phyloP scores from a whole-genome alignment of 495 filamentous ascomycete genomes.

The Usnea hakonensis region DNA sequence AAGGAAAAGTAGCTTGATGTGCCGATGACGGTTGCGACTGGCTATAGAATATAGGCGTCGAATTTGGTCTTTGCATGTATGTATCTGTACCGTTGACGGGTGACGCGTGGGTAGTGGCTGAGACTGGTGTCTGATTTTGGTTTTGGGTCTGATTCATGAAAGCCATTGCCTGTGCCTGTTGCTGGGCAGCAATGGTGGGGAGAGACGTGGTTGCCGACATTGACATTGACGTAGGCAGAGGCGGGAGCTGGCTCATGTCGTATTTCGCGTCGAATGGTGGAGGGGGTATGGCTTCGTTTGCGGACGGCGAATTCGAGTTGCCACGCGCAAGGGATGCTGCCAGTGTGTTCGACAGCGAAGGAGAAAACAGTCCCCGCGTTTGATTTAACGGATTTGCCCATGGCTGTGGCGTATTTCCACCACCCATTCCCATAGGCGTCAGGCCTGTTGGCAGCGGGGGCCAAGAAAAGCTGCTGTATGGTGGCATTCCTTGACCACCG shows the following conservation, averaged over 20 bases:
- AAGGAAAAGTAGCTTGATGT: constrained; percentile 53
- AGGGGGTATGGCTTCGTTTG: constrained; percentile 44
- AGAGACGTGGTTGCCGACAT: constrained; percentile 36
- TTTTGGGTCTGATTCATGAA: constrained; percentile 17
- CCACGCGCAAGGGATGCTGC: constrained; percentile 31
- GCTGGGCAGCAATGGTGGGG: constrained; percentile 17
- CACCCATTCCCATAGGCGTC: constrained; percentile 45
- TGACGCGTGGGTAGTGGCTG: constrained; percentile 48
- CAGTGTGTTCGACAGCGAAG: constrained; percentile 36
- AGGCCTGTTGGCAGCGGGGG: constrained; percentile 43
- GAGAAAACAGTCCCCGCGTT: constrained; percentile 48
- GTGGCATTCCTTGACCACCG: constrained; percentile 40
- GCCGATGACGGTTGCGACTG: constrained; percentile 53
- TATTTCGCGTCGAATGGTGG: constrained; percentile 36
- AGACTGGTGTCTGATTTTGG: constrained; percentile 33
- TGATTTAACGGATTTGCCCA: constrained; percentile 37
- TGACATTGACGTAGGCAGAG: constrained; percentile 48
- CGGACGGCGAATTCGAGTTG: constrained; percentile 43
- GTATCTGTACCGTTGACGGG: constrained; percentile 54
- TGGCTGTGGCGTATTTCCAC: constrained; percentile 40
- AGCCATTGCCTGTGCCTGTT: constrained; percentile 21
- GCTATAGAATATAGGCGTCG: constrained; percentile 52
- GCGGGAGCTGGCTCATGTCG: constrained; percentile 52
- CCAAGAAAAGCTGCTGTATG: constrained; percentile 41
- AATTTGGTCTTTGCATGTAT: constrained; percentile 52